Evolutionary conservation across 2,329 filamentous ascomycete genomes (phyloP).

Genomic region (Aspergillus hortae): DNA sequence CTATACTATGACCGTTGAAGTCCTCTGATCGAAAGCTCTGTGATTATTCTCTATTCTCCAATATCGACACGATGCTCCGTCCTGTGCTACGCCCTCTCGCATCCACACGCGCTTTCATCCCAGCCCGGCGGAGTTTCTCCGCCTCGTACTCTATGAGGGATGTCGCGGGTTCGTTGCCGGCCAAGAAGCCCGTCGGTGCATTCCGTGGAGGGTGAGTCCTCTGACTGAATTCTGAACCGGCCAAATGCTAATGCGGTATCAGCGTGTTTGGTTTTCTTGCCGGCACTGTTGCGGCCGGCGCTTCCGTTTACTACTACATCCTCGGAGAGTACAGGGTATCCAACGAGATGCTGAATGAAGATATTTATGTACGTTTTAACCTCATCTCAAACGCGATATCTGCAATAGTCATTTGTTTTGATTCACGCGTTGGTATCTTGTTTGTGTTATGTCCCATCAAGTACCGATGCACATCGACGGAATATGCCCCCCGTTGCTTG

Average conservation of each 20-base stretch:
- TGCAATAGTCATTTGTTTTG: not conserved
- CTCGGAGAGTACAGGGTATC: constrained; percentile 89
- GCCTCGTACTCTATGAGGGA: constrained; percentile 35
- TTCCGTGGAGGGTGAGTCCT: constrained; percentile 66
- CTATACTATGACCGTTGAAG: constrained; percentile 7
- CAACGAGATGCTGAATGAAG: constrained; percentile 89
- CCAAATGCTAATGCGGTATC: constrained; percentile 3
- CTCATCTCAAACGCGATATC: not conserved
- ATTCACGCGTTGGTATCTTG: not conserved
- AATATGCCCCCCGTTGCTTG: not conserved
- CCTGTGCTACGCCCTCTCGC: constrained; percentile 15
- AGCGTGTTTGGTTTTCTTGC: constrained; percentile 91
- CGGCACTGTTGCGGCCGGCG: constrained; percentile 74
- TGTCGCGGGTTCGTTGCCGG: constrained; percentile 44
- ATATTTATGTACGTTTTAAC: constrained; percentile 79
- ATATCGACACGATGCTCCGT: constrained; percentile 13
- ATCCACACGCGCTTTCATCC: constrained; percentile 19
- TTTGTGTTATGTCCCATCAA: not conserved
- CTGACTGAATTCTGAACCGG: not conserved
- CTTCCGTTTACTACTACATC: constrained; percentile 85
- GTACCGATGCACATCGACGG: too few species aligned
- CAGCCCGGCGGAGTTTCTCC: constrained; percentile 29
- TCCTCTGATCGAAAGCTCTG: not conserved
- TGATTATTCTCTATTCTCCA: constrained; percentile 7
- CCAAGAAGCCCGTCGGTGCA: constrained; percentile 65